Evolutionary conservation across 495 filamentous ascomycete genomes (phyloP).

Genomic region (Penicillium pancosmium): DNA sequence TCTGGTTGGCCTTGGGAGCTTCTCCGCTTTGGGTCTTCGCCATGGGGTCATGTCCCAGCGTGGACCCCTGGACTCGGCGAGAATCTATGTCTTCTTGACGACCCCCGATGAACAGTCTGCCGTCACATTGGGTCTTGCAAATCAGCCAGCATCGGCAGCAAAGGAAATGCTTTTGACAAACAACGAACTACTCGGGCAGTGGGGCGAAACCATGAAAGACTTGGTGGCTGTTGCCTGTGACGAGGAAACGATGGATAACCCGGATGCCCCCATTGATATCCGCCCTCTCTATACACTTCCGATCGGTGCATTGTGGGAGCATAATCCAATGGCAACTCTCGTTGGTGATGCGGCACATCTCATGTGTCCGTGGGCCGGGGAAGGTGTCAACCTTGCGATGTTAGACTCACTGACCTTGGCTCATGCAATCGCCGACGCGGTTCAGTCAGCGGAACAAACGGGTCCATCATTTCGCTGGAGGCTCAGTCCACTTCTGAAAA

Average conservation of each 20-base stretch:
- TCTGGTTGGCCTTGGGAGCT: constrained; percentile 28
- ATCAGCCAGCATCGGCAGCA: constrained; percentile 25
- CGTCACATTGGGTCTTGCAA: constrained; percentile 26
- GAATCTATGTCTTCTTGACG: constrained; percentile 42
- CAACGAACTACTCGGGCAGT: constrained; percentile 35
- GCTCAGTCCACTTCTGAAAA: constrained; percentile 29
- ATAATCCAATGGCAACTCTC: constrained; percentile 48
- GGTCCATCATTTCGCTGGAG: constrained; percentile 17
- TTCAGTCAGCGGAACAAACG: constrained; percentile 5
- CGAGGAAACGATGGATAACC: constrained; percentile 28
- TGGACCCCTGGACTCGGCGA: constrained; percentile 40
- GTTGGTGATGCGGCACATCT: constrained; percentile 66
- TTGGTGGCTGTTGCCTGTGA: constrained; percentile 43
- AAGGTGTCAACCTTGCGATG: constrained; percentile 62
- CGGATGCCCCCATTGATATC: constrained; percentile 23
- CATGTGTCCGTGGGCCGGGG: constrained; percentile 63
- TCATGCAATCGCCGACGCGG: constrained; percentile 33
- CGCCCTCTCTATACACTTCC: constrained; percentile 54
- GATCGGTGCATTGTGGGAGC: constrained; percentile 51
- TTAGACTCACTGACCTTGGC: constrained; percentile 58
- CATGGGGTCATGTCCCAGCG: constrained; percentile 38
- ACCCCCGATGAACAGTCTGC: constrained; percentile 33
- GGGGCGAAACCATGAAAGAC: constrained; percentile 37
- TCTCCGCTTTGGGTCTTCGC: constrained; percentile 28
- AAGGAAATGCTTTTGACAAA: constrained; percentile 35